Conservation (phyloP, 805 yeast genomes). For the Metschnikowia arizonensis region DNA sequence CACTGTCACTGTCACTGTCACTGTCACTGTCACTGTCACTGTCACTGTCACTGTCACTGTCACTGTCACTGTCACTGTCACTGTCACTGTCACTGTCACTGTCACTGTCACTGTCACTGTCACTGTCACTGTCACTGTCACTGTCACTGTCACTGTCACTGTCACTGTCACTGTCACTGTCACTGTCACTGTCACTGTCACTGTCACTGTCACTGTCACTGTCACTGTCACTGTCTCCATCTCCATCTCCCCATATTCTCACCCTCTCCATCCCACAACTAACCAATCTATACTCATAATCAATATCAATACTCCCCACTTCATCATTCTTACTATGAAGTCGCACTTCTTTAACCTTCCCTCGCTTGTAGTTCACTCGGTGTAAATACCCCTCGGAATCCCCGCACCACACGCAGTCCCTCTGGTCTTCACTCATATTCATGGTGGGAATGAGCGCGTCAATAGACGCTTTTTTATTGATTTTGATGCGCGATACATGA, state of each 20-base stretch:
- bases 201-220: constrained; percentile 20
- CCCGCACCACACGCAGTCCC: constrained; percentile 68
- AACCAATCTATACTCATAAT: constrained; percentile 71
- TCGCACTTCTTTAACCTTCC: constrained; percentile 61
- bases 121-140: constrained; percentile 17
- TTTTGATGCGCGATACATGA: constrained; percentile 72
- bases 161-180: constrained; percentile 5
- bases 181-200: constrained; percentile 14
- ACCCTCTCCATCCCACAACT: constrained; percentile 81
- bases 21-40: neutral
- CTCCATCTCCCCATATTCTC: constrained; percentile 70
- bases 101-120: constrained; percentile 6
- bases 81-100: neutral
- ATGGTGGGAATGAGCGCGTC: constrained; percentile 62
- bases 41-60: neutral
- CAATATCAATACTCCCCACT: constrained; percentile 72
- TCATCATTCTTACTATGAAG: constrained; percentile 67
- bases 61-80: neutral
- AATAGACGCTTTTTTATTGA: constrained; percentile 65
- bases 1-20: neutral
- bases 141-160: neutral
- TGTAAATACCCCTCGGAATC: constrained; percentile 71
- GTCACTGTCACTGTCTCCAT: constrained; percentile 11
- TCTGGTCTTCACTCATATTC: constrained; percentile 44
- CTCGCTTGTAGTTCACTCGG: constrained; percentile 60